These are phyloP conservation scores for Globisporangium cederbergense DNA, from an alignment of 352 stramenopile genomes.

Conservation along the genomic window DNA sequence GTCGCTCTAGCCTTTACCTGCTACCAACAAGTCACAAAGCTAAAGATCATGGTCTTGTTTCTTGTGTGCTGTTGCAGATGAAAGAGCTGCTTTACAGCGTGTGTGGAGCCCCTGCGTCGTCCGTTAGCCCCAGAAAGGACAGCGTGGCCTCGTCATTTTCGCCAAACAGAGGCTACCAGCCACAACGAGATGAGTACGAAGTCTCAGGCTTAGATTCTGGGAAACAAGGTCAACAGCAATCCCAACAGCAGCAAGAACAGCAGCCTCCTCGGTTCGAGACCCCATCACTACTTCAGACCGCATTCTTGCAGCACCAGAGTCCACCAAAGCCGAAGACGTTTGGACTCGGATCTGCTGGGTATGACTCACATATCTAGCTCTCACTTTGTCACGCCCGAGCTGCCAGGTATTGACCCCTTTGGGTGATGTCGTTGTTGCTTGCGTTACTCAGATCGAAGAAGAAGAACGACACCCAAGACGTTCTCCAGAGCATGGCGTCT, in stretches of 20 bases:
- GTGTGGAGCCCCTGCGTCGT: conserved; percentile 27
- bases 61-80: conserved; percentile 28
- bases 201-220: conserved; percentile 14
- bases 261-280: conserved; percentile 27
- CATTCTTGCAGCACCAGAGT: conserved; percentile 55
- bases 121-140: conserved; percentile 26
- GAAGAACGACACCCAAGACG: conserved; percentile 37
- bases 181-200: background rate
- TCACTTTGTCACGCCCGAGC: background rate
- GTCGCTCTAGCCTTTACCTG: background rate
- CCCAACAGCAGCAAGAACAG: conserved; percentile 2
- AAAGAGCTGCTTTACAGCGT: conserved; percentile 54
- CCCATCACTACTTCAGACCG: conserved; percentile 52
- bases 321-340: conserved; percentile 52
- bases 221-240: conserved; percentile 11
- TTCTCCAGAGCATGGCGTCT: conserved; percentile 62
- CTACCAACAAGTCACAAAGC: background rate
- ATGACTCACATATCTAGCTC: background rate
- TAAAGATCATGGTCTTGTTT: background rate
- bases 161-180: conserved; percentile 13
- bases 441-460: conserved; percentile 44
- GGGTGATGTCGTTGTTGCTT: conserved; percentile 5
- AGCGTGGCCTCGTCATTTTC: conserved; percentile 15
- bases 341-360: conserved; percentile 47
- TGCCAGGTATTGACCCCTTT: background rate